Conservation (phyloP, 108 stramenopile species). For the Phaeodactylum tricornutum region DNA sequence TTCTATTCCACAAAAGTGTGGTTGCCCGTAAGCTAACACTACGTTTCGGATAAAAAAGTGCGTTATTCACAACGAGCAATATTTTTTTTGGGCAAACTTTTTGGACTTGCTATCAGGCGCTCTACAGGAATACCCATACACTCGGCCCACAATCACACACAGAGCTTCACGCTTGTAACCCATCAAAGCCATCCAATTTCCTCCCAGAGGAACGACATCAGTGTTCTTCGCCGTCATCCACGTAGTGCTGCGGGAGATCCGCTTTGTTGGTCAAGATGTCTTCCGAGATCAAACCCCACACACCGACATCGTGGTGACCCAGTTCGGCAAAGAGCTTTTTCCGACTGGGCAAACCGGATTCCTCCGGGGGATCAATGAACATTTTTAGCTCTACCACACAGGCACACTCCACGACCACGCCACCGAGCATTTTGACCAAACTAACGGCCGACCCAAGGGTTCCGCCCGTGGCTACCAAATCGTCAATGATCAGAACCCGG, state of each 20-base stretch:
- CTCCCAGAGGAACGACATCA: too few relatives aligned
- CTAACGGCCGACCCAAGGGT: constrained; percentile 73
- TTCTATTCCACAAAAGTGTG: too few relatives aligned
- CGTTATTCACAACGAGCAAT: too few relatives aligned
- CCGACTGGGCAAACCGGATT: constrained; percentile 60
- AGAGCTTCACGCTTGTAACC: too few relatives aligned
- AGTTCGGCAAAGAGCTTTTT: constrained; percentile 52
- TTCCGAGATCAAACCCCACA: constrained; percentile 86
- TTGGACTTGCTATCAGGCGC: too few relatives aligned
- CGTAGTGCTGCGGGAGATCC: constrained; percentile 58
- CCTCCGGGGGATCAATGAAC: constrained; percentile 70
- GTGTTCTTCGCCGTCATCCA: constrained; percentile 88
- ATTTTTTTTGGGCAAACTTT: too few relatives aligned
- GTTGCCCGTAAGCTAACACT: too few relatives aligned
- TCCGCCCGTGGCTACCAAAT: constrained; percentile 97
- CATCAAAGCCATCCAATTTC: too few relatives aligned
- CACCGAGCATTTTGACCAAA: constrained; percentile 64
- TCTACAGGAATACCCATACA: too few relatives aligned
- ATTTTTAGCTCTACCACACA: constrained; percentile 90
- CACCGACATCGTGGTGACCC: constrained; percentile 53
- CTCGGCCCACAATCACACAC: too few relatives aligned
- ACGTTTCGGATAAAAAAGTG: too few relatives aligned
- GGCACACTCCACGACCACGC: constrained; percentile 78
- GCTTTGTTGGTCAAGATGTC: constrained; percentile 77
- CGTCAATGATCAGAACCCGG: constrained; percentile 93